phyloP scores from a whole-genome alignment of 441 rosid species.

The Eutrema salsugineum region DNA sequence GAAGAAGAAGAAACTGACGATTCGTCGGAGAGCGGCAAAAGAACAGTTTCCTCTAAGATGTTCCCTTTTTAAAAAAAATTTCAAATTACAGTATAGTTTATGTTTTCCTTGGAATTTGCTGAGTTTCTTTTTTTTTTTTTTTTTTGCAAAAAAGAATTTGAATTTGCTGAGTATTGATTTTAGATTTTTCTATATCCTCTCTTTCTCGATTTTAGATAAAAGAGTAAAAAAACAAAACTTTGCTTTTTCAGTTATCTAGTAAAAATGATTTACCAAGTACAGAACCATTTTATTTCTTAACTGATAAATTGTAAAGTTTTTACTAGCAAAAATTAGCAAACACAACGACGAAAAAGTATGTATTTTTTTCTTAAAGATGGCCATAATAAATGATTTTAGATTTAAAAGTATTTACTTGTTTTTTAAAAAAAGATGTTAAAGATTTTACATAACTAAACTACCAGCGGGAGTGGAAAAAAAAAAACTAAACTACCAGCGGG shows the following conservation, averaged over 20 bases:
- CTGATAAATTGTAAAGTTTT: background rate
- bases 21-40: conserved; percentile 23
- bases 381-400: background rate
- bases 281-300: background rate
- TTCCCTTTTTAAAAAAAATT: background rate
- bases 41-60: background rate
- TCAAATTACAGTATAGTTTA: conserved; percentile 4
- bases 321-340: too few relatives aligned
- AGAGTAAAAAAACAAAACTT: background rate
- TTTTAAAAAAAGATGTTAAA: background rate
- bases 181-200: too few relatives aligned
- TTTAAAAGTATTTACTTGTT: background rate
- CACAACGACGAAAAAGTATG: too few relatives aligned
- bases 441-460: too few relatives aligned
- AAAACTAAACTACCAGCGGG: too few relatives aligned
- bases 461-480: too few relatives aligned
- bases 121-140: too few relatives aligned
- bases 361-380: background rate
- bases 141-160: too few relatives aligned
- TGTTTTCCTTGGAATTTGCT: conserved; percentile 2
- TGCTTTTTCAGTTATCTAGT: background rate
- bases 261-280: background rate
- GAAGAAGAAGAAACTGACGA: conserved; percentile 8
- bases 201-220: background rate
- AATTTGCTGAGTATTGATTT: too few relatives aligned